A percentile compares a stretch with the other conserved stretches of the same genome.
Conservation (phyloP, 805 yeast genomes). For the Suhomyces vadensis region DNA sequence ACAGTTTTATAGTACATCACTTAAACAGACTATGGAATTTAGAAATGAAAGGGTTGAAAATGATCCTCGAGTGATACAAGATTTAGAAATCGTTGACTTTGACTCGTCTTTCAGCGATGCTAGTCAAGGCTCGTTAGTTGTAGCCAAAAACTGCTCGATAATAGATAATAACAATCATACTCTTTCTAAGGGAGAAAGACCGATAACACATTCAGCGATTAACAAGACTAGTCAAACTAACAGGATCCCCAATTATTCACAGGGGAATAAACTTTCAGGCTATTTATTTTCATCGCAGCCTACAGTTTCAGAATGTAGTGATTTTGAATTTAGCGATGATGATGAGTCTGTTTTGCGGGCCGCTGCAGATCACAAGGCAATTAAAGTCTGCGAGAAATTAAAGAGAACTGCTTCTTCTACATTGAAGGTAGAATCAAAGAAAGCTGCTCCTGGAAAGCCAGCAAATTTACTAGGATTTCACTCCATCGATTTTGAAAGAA, state of each 20-base stretch:
- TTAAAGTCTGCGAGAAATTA: background rate
- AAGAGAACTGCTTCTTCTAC: conserved; percentile 4
- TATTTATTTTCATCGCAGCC: background rate
- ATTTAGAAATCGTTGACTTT: conserved; percentile 9
- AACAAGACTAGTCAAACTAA: no score
- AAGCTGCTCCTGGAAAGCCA: background rate
- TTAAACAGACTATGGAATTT: background rate
- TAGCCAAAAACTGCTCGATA: no score
- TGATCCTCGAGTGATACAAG: conserved; percentile 3
- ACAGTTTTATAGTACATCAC: background rate
- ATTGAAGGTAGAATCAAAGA: background rate
- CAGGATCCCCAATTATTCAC: background rate
- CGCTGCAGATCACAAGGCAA: conserved; percentile 4
- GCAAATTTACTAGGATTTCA: conserved; percentile 5
- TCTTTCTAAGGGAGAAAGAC: background rate
- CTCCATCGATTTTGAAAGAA: background rate
- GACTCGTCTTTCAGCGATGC: conserved; percentile 11
- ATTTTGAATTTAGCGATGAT: conserved; percentile 13
- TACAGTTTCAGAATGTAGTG: conserved; percentile 2
- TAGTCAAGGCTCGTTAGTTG: background rate
- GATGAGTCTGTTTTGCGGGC: conserved; percentile 14
- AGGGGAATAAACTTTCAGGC: no score
- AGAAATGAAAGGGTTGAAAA: conserved; percentile 2
- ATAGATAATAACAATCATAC: no score
- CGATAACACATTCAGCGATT: background rate